Evolutionary conservation across 129 eudicot species (phyloP).

Genomic region (Silybum marianum): DNA sequence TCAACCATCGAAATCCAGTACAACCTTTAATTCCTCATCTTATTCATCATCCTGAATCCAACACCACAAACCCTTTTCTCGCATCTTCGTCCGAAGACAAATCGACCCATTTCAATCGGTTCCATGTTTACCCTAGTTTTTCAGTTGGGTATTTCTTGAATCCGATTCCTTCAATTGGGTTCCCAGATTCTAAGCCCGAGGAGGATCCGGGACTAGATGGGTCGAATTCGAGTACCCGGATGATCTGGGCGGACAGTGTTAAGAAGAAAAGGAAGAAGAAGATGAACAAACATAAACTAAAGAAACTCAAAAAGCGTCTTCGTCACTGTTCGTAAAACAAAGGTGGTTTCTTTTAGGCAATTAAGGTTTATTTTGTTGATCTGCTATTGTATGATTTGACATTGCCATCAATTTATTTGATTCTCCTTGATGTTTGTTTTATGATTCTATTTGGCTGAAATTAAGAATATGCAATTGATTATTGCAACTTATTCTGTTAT

Average conservation of each 20-base stretch:
- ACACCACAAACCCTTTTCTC: conserved; percentile 14
- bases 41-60: conserved; percentile 14
- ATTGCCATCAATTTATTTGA: conserved; percentile 8
- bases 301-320: conserved; percentile 50
- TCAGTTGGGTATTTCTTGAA: conserved; percentile 39
- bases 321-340: conserved; percentile 33
- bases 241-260: conserved; percentile 57
- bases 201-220: conserved; percentile 8
- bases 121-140: conserved; percentile 44
- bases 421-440: conserved; percentile 4
- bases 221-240: conserved; percentile 25
- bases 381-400: background rate
- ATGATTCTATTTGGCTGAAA: conserved; percentile 11
- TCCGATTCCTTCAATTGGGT: conserved; percentile 36
- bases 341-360: background rate
- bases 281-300: conserved; percentile 60
- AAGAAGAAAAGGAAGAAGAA: conserved; percentile 63
- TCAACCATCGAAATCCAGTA: conserved; percentile 20
- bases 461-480: background rate
- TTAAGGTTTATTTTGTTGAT: background rate
- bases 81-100: conserved; percentile 10
- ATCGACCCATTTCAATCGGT: conserved; percentile 17
- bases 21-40: conserved; percentile 14
- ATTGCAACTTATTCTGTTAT: background rate
- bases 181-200: conserved; percentile 13